Percentiles rank a stretch among this genome's conserved stretches.
Conservation (phyloP, 1,284 basidiomycete genomes). For the Tetrapyrgos nigripes region DNA sequence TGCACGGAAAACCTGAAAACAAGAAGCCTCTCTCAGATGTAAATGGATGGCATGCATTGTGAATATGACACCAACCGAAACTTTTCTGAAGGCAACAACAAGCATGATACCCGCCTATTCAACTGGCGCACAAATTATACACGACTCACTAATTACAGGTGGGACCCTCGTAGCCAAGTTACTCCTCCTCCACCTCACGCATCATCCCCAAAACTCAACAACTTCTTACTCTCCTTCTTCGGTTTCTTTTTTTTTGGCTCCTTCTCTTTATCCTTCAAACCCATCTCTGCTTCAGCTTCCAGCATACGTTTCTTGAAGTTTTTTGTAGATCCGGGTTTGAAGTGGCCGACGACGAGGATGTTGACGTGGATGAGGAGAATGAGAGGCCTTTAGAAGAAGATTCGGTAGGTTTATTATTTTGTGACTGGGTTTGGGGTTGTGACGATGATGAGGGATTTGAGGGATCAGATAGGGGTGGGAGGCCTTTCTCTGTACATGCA, state of each 20-base stretch:
- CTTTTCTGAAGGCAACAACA: too few species aligned
- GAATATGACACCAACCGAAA: too few species aligned
- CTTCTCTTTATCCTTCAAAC: conserved; percentile 10
- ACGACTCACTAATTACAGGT: too few species aligned
- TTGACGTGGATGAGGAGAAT: conserved; percentile 36
- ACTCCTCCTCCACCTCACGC: too few species aligned
- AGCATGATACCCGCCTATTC: too few species aligned
- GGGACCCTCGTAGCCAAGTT: too few species aligned
- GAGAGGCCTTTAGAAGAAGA: conserved; percentile 24
- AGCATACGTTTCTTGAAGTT: conserved; percentile 31
- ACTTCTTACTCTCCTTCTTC: conserved; percentile 33
- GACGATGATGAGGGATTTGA: conserved; percentile 12
- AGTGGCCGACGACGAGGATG: conserved; percentile 11
- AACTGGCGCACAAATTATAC: too few species aligned
- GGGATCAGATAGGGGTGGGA: conserved; percentile 40
- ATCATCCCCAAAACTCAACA: conserved; percentile 34
- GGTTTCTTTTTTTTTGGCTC: conserved; percentile 21
- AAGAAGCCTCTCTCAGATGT: too few species aligned
- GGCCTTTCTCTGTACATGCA: conserved; percentile 51
- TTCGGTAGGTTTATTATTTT: conserved; percentile 52
- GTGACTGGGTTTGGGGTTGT: conserved; percentile 29
- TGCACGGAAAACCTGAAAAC: too few species aligned
- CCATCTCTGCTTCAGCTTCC: conserved; percentile 21
- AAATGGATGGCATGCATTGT: too few species aligned
- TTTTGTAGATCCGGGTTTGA: too few species aligned